Conservation (phyloP, 805 yeast genomes). For the Danielozyma ontarioensis region DNA sequence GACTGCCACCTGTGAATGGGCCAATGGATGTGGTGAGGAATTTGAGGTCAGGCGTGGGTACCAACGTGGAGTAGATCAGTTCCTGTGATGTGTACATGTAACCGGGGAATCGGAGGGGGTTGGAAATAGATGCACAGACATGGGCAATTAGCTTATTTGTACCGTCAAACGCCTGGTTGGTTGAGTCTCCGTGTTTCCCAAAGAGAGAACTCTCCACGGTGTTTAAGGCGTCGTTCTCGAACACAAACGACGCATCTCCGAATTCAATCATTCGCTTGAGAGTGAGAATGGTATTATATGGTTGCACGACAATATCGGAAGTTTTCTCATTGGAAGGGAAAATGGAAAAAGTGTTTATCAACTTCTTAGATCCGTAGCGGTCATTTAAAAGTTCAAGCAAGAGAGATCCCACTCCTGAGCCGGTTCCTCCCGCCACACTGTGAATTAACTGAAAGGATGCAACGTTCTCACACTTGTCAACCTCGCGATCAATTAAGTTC, state of each 20-base stretch:
- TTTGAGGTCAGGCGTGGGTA: slow-evolving; percentile 79
- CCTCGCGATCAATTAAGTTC: slow-evolving; percentile 82
- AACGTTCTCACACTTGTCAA: slow-evolving; percentile 83
- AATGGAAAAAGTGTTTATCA: slow-evolving; percentile 79
- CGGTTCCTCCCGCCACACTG: slow-evolving; percentile 98
- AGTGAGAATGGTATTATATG: slow-evolving; percentile 85
- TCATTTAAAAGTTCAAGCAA: slow-evolving; percentile 76
- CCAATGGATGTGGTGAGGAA: slow-evolving; percentile 37
- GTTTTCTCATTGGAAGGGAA: slow-evolving; percentile 75
- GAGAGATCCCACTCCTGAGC: slow-evolving; percentile 89
- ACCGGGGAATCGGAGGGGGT: slow-evolving; percentile 86
- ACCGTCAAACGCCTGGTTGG: slow-evolving; percentile 63
- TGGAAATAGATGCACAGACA: slow-evolving; percentile 78
- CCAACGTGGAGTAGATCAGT: slow-evolving; percentile 71
- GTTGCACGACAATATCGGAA: slow-evolving; percentile 97
- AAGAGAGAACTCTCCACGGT: slow-evolving; percentile 54
- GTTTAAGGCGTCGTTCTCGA: slow-evolving; percentile 83
- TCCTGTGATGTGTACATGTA: slow-evolving; percentile 85
- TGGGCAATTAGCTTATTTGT: slow-evolving; percentile 83
- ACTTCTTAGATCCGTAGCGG: slow-evolving; percentile 69
- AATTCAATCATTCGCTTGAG: slow-evolving; percentile 74
- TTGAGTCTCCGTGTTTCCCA: slow-evolving; percentile 33
- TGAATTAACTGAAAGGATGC: slow-evolving; percentile 90
- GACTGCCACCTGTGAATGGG: slow-evolving; percentile 39
- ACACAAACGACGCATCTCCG: slow-evolving; percentile 83